A percentile compares a stretch with the other conserved stretches of the same genome.
phyloP scores from a whole-genome alignment of 2,329 filamentous ascomycete genomes.

The Blastomyces emzantsi region DNA sequence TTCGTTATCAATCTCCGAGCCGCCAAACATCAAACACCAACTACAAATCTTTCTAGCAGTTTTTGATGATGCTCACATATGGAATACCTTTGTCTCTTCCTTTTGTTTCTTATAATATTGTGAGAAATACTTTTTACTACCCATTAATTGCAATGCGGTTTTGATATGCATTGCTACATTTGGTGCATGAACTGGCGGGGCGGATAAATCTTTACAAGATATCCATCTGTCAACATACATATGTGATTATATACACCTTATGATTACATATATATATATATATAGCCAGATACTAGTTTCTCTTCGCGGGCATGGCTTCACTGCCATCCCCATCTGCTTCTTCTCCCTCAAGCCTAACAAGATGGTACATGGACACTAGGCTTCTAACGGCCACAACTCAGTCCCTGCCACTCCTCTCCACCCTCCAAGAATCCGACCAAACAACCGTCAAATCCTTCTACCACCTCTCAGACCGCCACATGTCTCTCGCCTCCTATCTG shows the following conservation, averaged over 20 bases:
- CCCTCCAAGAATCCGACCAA: slow-evolving; percentile 41
- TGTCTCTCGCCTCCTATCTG: slow-evolving; percentile 52
- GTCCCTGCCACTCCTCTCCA: slow-evolving; percentile 33
- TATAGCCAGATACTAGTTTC: slow-evolving; percentile 1
- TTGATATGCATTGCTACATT: background rate
- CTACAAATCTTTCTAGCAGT: too few relatives aligned
- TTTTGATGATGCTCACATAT: background rate
- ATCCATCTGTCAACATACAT: background rate
- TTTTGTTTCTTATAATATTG: background rate
- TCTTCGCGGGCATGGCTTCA: slow-evolving; percentile 6
- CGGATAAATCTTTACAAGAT: background rate
- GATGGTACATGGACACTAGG: slow-evolving; percentile 40
- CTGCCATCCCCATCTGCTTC: slow-evolving; percentile 10
- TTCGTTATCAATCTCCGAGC: background rate
- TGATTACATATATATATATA: background rate
- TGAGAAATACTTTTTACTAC: background rate
- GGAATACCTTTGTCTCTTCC: background rate
- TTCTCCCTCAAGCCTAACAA: slow-evolving; percentile 21
- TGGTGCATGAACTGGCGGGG: background rate
- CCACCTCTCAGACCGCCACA: slow-evolving; percentile 48
- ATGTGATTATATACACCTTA: background rate
- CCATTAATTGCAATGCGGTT: background rate
- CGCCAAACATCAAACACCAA: too few relatives aligned
- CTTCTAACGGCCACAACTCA: slow-evolving; percentile 23
- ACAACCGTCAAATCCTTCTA: slow-evolving; percentile 42